These are phyloP conservation scores for Amanita jacksonii DNA, from an alignment of 768 basidiomycete species.

Conservation along the genomic window DNA sequence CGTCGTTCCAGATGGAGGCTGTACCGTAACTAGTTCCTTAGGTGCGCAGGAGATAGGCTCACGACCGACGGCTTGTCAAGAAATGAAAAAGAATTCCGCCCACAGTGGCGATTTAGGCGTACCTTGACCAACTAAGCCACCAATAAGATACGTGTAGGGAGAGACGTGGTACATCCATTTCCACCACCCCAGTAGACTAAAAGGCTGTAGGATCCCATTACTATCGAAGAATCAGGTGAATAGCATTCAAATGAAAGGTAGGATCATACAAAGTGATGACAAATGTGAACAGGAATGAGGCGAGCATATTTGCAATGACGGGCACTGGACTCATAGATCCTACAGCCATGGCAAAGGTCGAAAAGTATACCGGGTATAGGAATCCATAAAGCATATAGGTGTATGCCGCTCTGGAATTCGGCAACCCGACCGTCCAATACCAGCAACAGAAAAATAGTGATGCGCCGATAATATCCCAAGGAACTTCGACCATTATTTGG, in stretches of 20 bases:
- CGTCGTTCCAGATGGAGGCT: slow-evolving; percentile 43
- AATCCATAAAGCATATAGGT: slow-evolving; percentile 48
- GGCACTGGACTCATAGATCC: slow-evolving; percentile 53
- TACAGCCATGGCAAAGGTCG: slow-evolving; percentile 50
- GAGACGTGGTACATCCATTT: slow-evolving; percentile 57
- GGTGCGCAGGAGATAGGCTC: slow-evolving; percentile 44
- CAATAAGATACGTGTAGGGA: slow-evolving; percentile 43
- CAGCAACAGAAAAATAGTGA: slow-evolving; percentile 59
- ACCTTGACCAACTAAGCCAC: slow-evolving; percentile 41
- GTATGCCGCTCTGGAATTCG: slow-evolving; percentile 42
- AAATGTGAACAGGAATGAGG: slow-evolving; percentile 51
- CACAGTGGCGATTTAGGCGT: slow-evolving; percentile 17
- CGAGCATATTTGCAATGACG: slow-evolving; percentile 50
- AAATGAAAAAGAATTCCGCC: slow-evolving; percentile 26
- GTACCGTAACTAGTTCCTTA: slow-evolving; percentile 50
- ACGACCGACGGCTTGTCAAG: slow-evolving; percentile 37
- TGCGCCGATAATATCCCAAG: slow-evolving; percentile 57
- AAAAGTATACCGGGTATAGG: slow-evolving; percentile 56
- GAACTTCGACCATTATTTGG: slow-evolving; percentile 48
- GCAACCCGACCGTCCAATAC: slow-evolving; percentile 66
- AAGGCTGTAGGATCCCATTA: slow-evolving; percentile 63
- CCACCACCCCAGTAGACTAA: slow-evolving; percentile 55
- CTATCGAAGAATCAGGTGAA: slow-evolving; percentile 25
- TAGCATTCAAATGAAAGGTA: no score
- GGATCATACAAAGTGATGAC: slow-evolving; percentile 45